A percentile compares a stretch with the other conserved stretches of the same genome.
Evolutionary conservation across 2,329 filamentous ascomycete species (phyloP).

Genomic region (Dothideomycetes sp.): DNA sequence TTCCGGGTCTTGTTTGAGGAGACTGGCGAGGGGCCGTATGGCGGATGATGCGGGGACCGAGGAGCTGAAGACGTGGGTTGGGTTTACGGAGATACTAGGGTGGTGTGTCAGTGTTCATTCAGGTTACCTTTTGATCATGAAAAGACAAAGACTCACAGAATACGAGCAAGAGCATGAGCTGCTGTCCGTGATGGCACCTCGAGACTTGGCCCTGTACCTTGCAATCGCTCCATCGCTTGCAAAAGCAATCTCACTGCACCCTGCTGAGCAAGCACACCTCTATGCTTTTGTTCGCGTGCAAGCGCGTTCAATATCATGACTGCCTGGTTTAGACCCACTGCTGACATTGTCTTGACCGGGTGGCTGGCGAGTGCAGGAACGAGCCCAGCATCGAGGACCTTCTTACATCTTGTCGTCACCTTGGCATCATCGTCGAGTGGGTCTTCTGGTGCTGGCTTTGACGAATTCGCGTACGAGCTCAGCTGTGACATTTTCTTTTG

Average conservation of each 20-base stretch:
- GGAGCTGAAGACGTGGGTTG: conserved; percentile 67
- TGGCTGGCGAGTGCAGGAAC: conserved; percentile 58
- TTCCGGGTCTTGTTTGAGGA: conserved; percentile 55
- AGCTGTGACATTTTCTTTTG: conserved; percentile 85
- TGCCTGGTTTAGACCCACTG: conserved; percentile 59
- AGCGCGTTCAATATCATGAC: conserved; percentile 69
- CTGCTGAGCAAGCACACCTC: conserved; percentile 79
- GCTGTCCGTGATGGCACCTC: conserved; percentile 53
- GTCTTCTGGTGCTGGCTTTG: conserved; percentile 51
- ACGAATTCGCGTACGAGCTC: conserved; percentile 85
- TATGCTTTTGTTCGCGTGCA: conserved; percentile 59
- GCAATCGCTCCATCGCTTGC: conserved; percentile 43
- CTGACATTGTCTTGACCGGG: conserved; percentile 61
- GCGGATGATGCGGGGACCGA: conserved; percentile 62
- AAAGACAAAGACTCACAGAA: conserved; percentile 44
- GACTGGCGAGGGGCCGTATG: conserved; percentile 68
- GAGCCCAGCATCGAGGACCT: conserved; percentile 66
- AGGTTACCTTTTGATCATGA: too few species aligned
- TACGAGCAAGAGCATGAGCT: conserved; percentile 42
- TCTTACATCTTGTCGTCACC: conserved; percentile 64
- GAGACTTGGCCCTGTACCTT: conserved; percentile 67
- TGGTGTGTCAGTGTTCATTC: conserved; percentile 27
- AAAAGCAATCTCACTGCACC: conserved; percentile 83
- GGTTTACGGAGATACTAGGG: conserved; percentile 38
- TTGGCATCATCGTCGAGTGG: conserved; percentile 65